Evolutionary conservation across 73 alveolate genomes (phyloP).

Genomic region (Stentor coeruleus): DNA sequence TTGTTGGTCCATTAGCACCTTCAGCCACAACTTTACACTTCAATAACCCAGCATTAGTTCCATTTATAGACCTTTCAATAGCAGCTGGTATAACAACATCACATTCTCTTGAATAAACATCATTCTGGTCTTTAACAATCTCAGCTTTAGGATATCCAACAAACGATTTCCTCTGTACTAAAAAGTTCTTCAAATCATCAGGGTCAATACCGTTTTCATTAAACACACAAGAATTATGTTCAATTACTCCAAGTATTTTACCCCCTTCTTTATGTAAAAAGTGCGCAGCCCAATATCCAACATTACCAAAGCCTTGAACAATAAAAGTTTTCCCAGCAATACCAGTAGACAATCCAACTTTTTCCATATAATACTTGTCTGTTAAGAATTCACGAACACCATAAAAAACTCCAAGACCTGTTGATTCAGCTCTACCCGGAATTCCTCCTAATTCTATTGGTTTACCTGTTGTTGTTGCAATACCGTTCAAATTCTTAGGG

Average conservation of each 20-base stretch:
- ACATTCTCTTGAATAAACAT: slow-evolving; percentile 71
- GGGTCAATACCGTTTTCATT: slow-evolving; percentile 71
- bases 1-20: slow-evolving; percentile 86
- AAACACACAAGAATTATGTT: slow-evolving; percentile 72
- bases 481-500: slow-evolving; percentile 62
- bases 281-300: slow-evolving; percentile 89
- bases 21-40: slow-evolving; percentile 75
- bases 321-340: slow-evolving; percentile 63
- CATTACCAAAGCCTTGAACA: slow-evolving; percentile 88
- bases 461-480: slow-evolving; percentile 82
- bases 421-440: slow-evolving; percentile 79
- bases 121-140: slow-evolving; percentile 42
- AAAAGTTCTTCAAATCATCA: slow-evolving; percentile 59
- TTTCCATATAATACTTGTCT: slow-evolving; percentile 37
- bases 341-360: slow-evolving; percentile 53
- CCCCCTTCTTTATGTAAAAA: slow-evolving; percentile 80
- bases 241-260: slow-evolving; percentile 66
- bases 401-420: slow-evolving; percentile 86
- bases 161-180: slow-evolving; percentile 56
- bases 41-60: slow-evolving; percentile 69
- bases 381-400: slow-evolving; percentile 67
- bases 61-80: slow-evolving; percentile 68
- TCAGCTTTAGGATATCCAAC: slow-evolving; percentile 71
- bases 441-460: slow-evolving; percentile 75
- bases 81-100: slow-evolving; percentile 90